Base-by-base conservation (phyloP, 129 eudicot genomes). In the Glebionis coronaria region DNA sequence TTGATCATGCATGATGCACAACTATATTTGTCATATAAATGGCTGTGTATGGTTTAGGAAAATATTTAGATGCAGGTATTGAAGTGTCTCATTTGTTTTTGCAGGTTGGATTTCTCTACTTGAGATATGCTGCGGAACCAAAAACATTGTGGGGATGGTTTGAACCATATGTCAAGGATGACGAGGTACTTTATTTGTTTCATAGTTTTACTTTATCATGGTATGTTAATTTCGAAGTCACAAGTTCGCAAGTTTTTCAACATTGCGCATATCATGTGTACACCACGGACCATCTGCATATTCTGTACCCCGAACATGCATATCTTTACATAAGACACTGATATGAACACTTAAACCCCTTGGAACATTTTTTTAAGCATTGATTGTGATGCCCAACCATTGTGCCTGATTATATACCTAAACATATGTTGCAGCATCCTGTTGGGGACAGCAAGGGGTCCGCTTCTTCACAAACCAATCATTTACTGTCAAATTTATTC, bases 61-160 rank as follows among this genome's bases (percentile, higher is more conserved):
- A 64, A 23, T 64, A 21, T 58, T 64, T 29, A 35, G n/a, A 44
- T 19, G 27, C 46, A 45, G 71, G 16, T 63, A 49, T 58, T 60
- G 13, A 56, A 71, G 31, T 40, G 18, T 40, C 13, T 35, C 9
- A 8, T 35, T 57, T 72, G 6, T 21, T 67, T 65, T 68, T 73
- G 69, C 91, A 93, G 98, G 64, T 93, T 78, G 98, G 98, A 55
- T 93, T 93, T 73, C 86, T 93, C 0, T 93, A 93, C 85, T 75
- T 93, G 63, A 80, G 98, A 74, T 88, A 88, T 86, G 95, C 92
- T 73, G 98, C 95, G 52, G 98, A 93, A 74, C 88, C 98, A 12
- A 93, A 93, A 74, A 84, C 92, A 9, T 77, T 93, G 70, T 93
- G 98, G 98, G 83, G 83, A 52, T 93, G 98, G 98, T 88, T 84